These are phyloP conservation scores for Candida tallmaniae DNA, from an alignment of 805 yeast species.

Conservation along the genomic window DNA sequence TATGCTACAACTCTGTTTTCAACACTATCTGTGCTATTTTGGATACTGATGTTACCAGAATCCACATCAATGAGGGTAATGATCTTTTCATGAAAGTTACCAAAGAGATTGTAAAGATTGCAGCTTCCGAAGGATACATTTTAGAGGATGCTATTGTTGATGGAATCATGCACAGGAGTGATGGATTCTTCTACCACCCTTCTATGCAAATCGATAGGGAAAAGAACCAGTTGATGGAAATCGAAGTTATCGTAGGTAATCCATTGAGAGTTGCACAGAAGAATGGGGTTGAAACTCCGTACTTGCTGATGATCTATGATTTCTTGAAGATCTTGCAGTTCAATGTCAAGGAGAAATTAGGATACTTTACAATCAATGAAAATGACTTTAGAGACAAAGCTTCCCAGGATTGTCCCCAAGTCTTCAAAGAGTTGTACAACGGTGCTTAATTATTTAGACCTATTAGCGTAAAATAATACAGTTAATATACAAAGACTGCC, in stretches of 20 bases:
- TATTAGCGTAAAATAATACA: too few relatives aligned
- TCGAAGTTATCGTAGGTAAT: conserved; percentile 38
- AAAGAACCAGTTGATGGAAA: conserved; percentile 34
- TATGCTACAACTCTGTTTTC: conserved; percentile 32
- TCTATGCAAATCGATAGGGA: conserved; percentile 38
- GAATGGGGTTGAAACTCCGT: conserved; percentile 49
- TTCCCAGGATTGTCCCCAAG: conserved; percentile 17
- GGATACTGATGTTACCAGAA: conserved; percentile 30
- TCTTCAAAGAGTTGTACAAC: conserved; percentile 3
- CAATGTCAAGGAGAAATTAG: conserved; percentile 53
- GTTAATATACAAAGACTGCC: too few relatives aligned
- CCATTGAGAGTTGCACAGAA: conserved; percentile 35
- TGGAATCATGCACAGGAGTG: conserved; percentile 46
- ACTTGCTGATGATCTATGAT: conserved; percentile 51
- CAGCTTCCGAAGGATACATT: conserved; percentile 62
- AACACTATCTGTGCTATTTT: conserved; percentile 33
- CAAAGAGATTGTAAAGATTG: conserved; percentile 62
- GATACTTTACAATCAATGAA: conserved; percentile 26
- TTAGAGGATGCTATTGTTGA: conserved; percentile 48
- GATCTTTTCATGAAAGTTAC: conserved; percentile 50
- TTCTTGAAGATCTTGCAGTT: conserved; percentile 60
- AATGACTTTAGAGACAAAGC: conserved; percentile 14
- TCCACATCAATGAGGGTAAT: conserved; percentile 32
- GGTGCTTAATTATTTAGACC: too few relatives aligned
- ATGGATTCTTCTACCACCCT: conserved; percentile 38